A percentile compares a stretch with the other conserved stretches of the same genome.
Conservation (phyloP, 1,284 basidiomycete species). For the Rhodotorula glutinis region DNA sequence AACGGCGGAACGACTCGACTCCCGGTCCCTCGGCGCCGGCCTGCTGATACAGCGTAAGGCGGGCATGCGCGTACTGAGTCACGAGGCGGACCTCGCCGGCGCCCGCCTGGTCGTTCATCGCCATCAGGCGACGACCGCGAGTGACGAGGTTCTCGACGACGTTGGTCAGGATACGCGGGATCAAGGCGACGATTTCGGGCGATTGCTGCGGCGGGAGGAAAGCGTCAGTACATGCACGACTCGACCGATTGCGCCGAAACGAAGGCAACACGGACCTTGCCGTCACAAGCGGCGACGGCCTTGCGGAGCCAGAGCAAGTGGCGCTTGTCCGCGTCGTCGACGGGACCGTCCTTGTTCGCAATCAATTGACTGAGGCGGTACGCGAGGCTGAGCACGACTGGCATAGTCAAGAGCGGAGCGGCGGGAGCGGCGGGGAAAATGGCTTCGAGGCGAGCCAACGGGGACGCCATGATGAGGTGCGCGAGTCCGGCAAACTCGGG, state of each 20-base stretch:
- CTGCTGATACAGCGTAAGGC: constrained; percentile 10
- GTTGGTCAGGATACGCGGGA: constrained; percentile 12
- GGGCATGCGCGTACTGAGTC: constrained; percentile 16
- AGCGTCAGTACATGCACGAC: too few relatives aligned
- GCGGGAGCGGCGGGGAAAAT: constrained; percentile 23
- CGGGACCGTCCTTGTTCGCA: not conserved
- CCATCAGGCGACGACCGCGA: constrained; percentile 11
- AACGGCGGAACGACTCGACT: constrained; percentile 7
- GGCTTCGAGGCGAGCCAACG: constrained; percentile 21
- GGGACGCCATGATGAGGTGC: constrained; percentile 20
- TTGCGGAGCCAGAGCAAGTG: constrained; percentile 22
- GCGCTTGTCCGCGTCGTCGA: constrained; percentile 13
- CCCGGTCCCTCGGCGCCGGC: not conserved
- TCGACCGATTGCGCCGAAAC: not conserved
- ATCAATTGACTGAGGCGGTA: constrained; percentile 25
- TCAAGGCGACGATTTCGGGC: constrained; percentile 15
- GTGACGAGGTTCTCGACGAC: constrained; percentile 15
- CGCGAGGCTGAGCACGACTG: constrained; percentile 29
- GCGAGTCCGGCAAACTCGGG: constrained; percentile 23
- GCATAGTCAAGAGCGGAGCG: constrained; percentile 14
- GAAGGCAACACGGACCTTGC: constrained; percentile 16
- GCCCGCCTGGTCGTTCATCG: constrained; percentile 4
- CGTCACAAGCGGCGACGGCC: constrained; percentile 23
- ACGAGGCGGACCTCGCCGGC: constrained; percentile 16
- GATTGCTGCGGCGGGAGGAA: constrained; percentile 11